Conservation (phyloP, 768 basidiomycete species). For the Candolleomyces efflorescens region DNA sequence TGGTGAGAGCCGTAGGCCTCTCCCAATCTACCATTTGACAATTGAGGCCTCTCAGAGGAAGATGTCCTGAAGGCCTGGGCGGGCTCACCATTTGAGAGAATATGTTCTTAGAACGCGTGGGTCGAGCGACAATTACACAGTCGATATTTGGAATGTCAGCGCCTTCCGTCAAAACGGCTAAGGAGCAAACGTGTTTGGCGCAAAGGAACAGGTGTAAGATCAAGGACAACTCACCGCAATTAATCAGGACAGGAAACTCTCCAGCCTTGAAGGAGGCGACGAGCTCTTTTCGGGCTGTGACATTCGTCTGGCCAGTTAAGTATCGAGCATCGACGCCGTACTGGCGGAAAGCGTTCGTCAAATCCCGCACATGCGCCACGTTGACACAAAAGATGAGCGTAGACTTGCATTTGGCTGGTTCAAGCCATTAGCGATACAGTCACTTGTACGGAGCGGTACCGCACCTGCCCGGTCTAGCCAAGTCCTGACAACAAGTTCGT, state of each 20-base stretch:
- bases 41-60: background rate
- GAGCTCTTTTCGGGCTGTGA: constrained; percentile 56
- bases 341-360: constrained; percentile 69
- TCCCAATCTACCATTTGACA: constrained; percentile 63
- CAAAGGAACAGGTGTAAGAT: background rate
- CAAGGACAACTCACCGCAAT: constrained; percentile 65
- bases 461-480: constrained; percentile 86
- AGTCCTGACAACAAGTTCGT: constrained; percentile 70
- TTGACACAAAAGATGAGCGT: constrained; percentile 93
- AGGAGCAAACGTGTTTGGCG: background rate
- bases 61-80: constrained; percentile 11
- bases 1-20: constrained; percentile 86
- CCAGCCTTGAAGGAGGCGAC: constrained; percentile 67
- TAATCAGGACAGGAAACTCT: constrained; percentile 80
- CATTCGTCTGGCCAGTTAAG: constrained; percentile 65
- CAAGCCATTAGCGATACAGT: constrained; percentile 4
- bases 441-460: constrained; percentile 14
- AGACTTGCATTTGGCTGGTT: constrained; percentile 62
- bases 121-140: constrained; percentile 82
- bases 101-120: constrained; percentile 84
- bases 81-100: constrained; percentile 85
- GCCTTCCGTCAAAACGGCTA: constrained; percentile 89
- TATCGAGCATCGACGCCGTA: constrained; percentile 85
- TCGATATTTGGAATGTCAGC: constrained; percentile 95
- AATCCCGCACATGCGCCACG: constrained; percentile 68